Conservation (phyloP, 441 rosid genomes). For the Populus hybrid region DNA sequence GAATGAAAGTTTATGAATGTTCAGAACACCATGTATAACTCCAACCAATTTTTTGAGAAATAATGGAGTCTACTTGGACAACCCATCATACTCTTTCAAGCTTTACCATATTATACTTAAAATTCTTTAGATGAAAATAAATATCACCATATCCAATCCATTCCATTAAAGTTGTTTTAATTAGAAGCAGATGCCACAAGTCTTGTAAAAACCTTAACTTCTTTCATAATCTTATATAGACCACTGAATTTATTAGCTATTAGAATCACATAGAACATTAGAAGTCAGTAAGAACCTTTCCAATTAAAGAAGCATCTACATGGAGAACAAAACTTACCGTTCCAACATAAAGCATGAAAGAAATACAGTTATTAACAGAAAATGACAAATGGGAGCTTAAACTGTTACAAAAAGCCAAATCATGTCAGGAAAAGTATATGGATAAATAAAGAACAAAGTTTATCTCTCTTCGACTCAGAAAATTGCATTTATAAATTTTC, state of each 20-base stretch:
- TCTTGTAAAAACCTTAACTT: not conserved
- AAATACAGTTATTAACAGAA: too few species aligned
- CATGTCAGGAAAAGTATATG: not conserved
- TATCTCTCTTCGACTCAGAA: not conserved
- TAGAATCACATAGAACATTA: not conserved
- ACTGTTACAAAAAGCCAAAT: not conserved
- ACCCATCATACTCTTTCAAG: not conserved
- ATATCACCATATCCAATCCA: not conserved
- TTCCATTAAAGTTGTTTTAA: not conserved
- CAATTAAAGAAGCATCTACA: not conserved
- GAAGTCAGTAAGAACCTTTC: not conserved
- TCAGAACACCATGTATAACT: not conserved
- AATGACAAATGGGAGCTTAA: not conserved
- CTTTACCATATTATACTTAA: not conserved
- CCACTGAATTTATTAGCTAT: not conserved
- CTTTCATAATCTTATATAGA: not conserved
- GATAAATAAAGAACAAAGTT: not conserved
- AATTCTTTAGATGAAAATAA: not conserved
- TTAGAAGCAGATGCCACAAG: not conserved
- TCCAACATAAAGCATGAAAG: not conserved
- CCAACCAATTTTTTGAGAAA: constrained; percentile 6
- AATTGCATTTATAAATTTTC: not conserved
- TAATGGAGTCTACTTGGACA: not conserved
- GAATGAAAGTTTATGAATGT: not conserved
- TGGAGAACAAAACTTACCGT: not conserved